Evolutionary conservation across 768 basidiomycete genomes (phyloP).

Genomic region (Asterophora lycoperdoides): DNA sequence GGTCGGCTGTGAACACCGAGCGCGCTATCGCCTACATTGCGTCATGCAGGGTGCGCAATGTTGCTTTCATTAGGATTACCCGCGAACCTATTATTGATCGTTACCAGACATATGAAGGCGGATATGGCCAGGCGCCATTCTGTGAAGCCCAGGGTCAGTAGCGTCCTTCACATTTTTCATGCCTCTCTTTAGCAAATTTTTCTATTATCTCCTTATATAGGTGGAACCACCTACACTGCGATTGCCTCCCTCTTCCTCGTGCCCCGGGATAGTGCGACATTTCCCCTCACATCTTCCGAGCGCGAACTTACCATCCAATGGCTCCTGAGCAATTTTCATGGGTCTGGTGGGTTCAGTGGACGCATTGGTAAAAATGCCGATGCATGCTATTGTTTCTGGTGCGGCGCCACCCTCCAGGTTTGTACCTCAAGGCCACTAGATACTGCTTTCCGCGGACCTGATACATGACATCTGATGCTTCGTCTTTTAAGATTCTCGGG

Average conservation of each 20-base stretch:
- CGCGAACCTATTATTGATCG: constrained; percentile 3
- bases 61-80: constrained; percentile 7
- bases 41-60: constrained; percentile 62
- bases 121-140: constrained; percentile 78
- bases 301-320: constrained; percentile 62
- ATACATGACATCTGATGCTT: not conserved
- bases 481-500: constrained; percentile 60
- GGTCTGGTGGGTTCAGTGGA: constrained; percentile 79
- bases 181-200: not conserved
- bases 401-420: constrained; percentile 75
- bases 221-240: constrained; percentile 92
- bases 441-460: not conserved
- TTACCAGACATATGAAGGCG: constrained; percentile 84
- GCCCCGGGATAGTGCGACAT: constrained; percentile 19
- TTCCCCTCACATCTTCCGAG: constrained; percentile 35
- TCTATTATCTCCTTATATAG: constrained; percentile 32
- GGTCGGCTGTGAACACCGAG: constrained; percentile 65
- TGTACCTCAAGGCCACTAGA: constrained; percentile 17
- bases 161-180: not conserved
- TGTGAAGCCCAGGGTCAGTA: constrained; percentile 80
- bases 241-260: constrained; percentile 68
- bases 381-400: constrained; percentile 98
- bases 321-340: constrained; percentile 69
- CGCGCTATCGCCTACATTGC: constrained; percentile 61
- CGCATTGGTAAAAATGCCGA: constrained; percentile 85